Evolutionary conservation across 1,139 yeast species (phyloP).

Genomic region (Sugiyamaella japonica): DNA sequence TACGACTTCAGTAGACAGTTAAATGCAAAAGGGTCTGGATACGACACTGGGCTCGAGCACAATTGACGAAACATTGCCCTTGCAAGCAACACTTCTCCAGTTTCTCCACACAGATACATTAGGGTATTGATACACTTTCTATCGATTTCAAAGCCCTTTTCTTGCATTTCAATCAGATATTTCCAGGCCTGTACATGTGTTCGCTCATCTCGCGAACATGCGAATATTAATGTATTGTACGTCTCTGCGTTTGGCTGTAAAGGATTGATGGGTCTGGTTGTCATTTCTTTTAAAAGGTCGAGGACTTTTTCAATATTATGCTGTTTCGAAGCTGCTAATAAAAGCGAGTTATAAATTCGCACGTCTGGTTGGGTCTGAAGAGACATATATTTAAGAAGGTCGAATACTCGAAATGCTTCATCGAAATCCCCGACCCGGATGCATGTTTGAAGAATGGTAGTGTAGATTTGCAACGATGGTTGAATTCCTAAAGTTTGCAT

Average conservation of each 20-base stretch:
- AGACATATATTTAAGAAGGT: constrained; percentile 80
- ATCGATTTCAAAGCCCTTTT: constrained; percentile 47
- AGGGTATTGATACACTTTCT: constrained; percentile 61
- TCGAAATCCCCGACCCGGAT: constrained; percentile 53
- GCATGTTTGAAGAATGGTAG: constrained; percentile 66
- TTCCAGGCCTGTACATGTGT: constrained; percentile 71
- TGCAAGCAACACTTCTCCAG: constrained; percentile 74
- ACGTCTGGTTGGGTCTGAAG: constrained; percentile 63
- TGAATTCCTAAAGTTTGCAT: constrained; percentile 53
- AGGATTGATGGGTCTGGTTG: constrained; percentile 40
- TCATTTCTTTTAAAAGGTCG: constrained; percentile 75
- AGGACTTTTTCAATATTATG: constrained; percentile 69
- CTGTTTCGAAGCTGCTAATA: constrained; percentile 62
- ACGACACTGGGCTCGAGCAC: constrained; percentile 42
- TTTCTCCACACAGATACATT: constrained; percentile 70
- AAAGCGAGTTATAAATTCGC: constrained; percentile 66
- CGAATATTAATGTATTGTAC: constrained; percentile 65
- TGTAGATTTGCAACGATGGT: constrained; percentile 60
- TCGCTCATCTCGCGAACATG: constrained; percentile 59
- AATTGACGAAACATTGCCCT: constrained; percentile 69
- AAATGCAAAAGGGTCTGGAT: constrained; percentile 37
- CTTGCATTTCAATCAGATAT: constrained; percentile 65
- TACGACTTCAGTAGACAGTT: constrained; percentile 41
- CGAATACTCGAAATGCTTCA: constrained; percentile 72
- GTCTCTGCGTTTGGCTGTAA: constrained; percentile 51